Base-by-base conservation (phyloP, 2,329 filamentous ascomycete species). In the Trichocomaceae sp. region DNA sequence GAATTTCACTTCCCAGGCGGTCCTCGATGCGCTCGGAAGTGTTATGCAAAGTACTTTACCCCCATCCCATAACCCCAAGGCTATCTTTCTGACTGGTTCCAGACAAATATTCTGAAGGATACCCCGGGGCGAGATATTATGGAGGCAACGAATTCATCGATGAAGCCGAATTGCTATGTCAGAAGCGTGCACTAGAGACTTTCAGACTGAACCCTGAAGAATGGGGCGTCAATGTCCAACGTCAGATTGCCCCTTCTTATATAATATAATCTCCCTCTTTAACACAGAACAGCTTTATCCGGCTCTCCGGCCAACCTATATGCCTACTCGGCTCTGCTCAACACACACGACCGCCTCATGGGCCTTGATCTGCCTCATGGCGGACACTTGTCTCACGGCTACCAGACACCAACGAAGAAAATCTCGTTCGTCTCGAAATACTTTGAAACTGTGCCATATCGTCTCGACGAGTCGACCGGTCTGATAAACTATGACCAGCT, bases 51-150 rank as follows among this genome's bases (percentile, higher is more conserved):
- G 88, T 91, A 77, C n/a, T 47, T 42, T 49, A 12, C 22, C 45
- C 45, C 31, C 23, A 4, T 22, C 22, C 42, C 29, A 47, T 57
- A 5, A 13, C 15, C 15, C 26, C 5, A 29, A 29, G 10, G 10
- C 22, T 26, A n/a, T 35, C 46, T 15, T 29, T n/a, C 62, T 63
- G 73, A 76, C 45, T 66, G 67, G 73, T 57, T 61, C 5, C 70
- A 87, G 88, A 97, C 75, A 97, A 99, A 73, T 99, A 99, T 77
- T 97, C 93, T 0, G 93, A 99, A 74, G 93, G 93, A 50, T 99
- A 99, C 66, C 93, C 92, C 31, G 93, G 93, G 55, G 92, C 92
- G 58, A 82, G 92, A 69, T 97, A 97, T 77, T 97, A 97, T 69
- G 92, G 92, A 52, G 92, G 92, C 61, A 97, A 97, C 72, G 88